Evolutionary conservation across 768 basidiomycete genomes (phyloP), one percentile per base, ranked within the genome.

Genomic region (Trametes gibbosa): DNA sequence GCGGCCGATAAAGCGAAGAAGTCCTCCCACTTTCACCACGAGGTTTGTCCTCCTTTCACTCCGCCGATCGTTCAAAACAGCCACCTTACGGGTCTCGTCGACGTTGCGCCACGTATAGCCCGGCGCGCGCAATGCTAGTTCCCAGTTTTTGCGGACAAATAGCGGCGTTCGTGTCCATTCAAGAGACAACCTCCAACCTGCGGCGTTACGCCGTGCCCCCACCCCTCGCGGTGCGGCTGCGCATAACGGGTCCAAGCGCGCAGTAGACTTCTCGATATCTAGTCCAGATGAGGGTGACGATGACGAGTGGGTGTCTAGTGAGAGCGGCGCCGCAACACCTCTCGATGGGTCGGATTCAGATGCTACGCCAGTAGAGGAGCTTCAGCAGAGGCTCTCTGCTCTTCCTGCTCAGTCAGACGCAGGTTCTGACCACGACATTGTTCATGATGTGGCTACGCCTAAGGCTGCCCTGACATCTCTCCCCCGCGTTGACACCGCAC

Each of bases 301-400:
- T 12, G 87, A 89, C 55, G 89, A 84, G 56, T 90, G 88, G 88
- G 79, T 87, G 0, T 90, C 89, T 25, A 89, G 85, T 68, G 87
- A 88, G 71, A 90, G 87, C 66, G 89, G 87, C 7, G 85, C 82
- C 0, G 87, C 75, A 0, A 90, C 89, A 1, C 89, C 89, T 4
- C 80, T 79, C 63, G 73, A 57, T 21, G 77, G 76, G 39, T 81
- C 82, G 0, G 79, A 80, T 50, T 77, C 76, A 19, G 75, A 66
- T 17, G 65, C 59, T 21, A 69, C 72, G 7, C 72, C 71, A 0
- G 62, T 69, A 23, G 69, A 73, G 53, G 56, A 59, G 29, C 35
- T 32, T 25, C 64, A 59, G 32, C 63, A 54, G 46, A 56, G 45
- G 3, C 37, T 60, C 29, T 48, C 61, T 21, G 49, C 63, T 52